phyloP scores from a whole-genome alignment of 2,329 filamentous ascomycete species.

The Byssoonygena ceratinophila region DNA sequence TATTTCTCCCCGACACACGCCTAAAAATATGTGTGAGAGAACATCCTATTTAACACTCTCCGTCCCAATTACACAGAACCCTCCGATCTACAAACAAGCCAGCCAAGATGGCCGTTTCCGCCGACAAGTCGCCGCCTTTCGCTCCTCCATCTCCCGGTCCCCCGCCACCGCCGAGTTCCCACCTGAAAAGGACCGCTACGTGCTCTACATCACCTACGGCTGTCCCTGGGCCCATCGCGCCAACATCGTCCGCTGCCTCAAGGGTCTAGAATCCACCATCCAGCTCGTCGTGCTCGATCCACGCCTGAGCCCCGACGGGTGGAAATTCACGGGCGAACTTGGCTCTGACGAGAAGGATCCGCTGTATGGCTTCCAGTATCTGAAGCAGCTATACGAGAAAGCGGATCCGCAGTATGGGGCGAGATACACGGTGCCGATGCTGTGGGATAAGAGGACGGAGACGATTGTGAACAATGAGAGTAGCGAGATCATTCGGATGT shows the following conservation, averaged over 20 bases:
- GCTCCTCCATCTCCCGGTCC: conserved; percentile 22
- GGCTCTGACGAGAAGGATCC: conserved; percentile 51
- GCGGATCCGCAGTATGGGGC: conserved; percentile 58
- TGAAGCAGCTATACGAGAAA: conserved; percentile 65
- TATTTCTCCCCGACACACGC: no score
- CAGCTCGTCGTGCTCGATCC: conserved; percentile 38
- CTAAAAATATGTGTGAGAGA: no score
- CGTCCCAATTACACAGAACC: not conserved
- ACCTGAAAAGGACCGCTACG: conserved; percentile 51
- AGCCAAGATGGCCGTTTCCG: conserved; percentile 43
- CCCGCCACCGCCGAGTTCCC: conserved; percentile 40
- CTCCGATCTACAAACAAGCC: not conserved
- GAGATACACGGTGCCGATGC: conserved; percentile 69
- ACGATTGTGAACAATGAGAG: conserved; percentile 77
- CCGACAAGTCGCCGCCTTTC: conserved; percentile 46
- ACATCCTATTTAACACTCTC: not conserved
- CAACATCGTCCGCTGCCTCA: conserved; percentile 40
- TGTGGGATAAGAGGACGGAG: conserved; percentile 65
- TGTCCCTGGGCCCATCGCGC: conserved; percentile 54
- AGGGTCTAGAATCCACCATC: conserved; percentile 42
- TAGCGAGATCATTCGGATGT: conserved; percentile 76
- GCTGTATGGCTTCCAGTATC: conserved; percentile 57
- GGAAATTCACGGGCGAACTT: conserved; percentile 61
- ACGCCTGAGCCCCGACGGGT: conserved; percentile 44
- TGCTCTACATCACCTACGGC: conserved; percentile 49